Conservation (phyloP, 495 filamentous ascomycete genomes). For the Trichocladium uniseriatum region DNA sequence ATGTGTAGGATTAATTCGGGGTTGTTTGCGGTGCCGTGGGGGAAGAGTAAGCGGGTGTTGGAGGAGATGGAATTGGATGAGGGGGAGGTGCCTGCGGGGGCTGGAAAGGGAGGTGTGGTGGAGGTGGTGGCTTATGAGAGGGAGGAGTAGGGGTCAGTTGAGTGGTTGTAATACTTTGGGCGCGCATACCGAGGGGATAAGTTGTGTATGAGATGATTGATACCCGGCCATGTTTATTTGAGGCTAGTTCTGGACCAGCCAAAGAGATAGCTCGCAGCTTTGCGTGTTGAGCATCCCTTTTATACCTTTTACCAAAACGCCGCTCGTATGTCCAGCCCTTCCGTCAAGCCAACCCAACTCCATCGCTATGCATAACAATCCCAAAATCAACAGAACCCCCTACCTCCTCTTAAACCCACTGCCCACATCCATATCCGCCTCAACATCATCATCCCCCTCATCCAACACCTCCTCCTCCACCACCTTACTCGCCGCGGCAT, state of each 20-base stretch:
- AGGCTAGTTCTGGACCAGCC: not conserved
- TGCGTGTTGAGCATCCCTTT: not conserved
- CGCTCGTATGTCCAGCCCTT: not conserved
- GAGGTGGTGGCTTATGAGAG: constrained; percentile 8
- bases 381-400: not conserved
- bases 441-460: constrained; percentile 28
- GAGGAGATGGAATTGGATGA: constrained; percentile 13
- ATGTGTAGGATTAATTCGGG: constrained; percentile 25
- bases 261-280: not conserved
- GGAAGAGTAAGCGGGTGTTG: constrained; percentile 10
- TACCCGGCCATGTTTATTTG: not conserved
- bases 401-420: constrained; percentile 16
- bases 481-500: constrained; percentile 6
- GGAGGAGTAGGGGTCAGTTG: not conserved
- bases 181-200: not conserved
- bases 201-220: not conserved
- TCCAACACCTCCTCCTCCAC: constrained; percentile 27
- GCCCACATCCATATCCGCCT: constrained; percentile 22
- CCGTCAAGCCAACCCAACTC: not conserved
- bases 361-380: constrained; percentile 4
- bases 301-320: not conserved
- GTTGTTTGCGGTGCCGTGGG: constrained; percentile 23
- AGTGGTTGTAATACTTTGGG: not conserved
- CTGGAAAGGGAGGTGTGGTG: not conserved
- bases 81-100: constrained; percentile 11